Conservation (phyloP, 768 basidiomycete species). For the Cyclocybe cylindracea region DNA sequence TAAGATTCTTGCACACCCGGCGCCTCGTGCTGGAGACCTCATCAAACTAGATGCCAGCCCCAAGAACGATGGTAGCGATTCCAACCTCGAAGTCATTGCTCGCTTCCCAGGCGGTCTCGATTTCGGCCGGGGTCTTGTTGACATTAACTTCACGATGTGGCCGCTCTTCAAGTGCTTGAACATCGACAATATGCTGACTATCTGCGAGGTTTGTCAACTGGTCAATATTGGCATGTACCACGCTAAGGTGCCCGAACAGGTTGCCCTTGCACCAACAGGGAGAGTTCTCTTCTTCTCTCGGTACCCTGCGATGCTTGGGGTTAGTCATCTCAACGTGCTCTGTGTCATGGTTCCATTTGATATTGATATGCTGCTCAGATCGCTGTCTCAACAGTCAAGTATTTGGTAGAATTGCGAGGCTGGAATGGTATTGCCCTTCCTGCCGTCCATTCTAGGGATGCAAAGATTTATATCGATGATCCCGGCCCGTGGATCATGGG, state of each 20-base stretch:
- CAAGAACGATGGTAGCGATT: constrained; percentile 50
- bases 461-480: constrained; percentile 93
- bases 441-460: constrained; percentile 85
- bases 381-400: constrained; percentile 88
- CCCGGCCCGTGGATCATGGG: constrained; percentile 98
- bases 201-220: constrained; percentile 68
- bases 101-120: constrained; percentile 93
- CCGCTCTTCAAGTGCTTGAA: constrained; percentile 92
- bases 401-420: constrained; percentile 88
- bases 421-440: constrained; percentile 89
- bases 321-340: constrained; percentile 29
- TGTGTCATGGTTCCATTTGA: background rate
- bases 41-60: constrained; percentile 85
- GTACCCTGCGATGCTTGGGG: constrained; percentile 90
- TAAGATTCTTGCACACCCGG: constrained; percentile 85
- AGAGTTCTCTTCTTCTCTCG: constrained; percentile 86
- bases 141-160: constrained; percentile 97
- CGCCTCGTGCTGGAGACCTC: constrained; percentile 84
- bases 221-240: background rate
- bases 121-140: constrained; percentile 87
- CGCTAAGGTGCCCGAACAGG: constrained; percentile 44
- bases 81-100: constrained; percentile 78
- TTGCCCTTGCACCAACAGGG: constrained; percentile 86
- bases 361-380: constrained; percentile 42
- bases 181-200: constrained; percentile 90